phyloP scores from a whole-genome alignment of 2,329 filamentous ascomycete species.

The Huntiella savannae region DNA sequence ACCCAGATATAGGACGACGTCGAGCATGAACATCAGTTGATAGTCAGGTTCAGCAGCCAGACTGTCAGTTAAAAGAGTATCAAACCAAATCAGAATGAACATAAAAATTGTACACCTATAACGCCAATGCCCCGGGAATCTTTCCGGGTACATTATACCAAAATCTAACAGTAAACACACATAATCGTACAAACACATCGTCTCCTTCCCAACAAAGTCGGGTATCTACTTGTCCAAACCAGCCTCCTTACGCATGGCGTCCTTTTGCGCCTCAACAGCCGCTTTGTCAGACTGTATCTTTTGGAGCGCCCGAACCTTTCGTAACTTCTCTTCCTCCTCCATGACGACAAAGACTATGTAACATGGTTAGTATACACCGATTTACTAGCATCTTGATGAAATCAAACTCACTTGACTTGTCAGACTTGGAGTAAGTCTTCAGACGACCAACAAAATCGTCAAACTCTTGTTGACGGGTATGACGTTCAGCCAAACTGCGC shows the following conservation, averaged over 20 bases:
- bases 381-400: background rate
- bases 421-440: conserved; percentile 77
- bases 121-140: no score
- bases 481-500: conserved; percentile 60
- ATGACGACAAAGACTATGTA: conserved; percentile 31
- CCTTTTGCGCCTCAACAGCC: conserved; percentile 25
- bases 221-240: conserved; percentile 21
- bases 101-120: no score
- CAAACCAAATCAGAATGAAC: no score
- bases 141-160: no score
- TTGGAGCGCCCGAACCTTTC: conserved; percentile 20
- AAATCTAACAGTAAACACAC: no score
- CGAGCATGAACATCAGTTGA: background rate
- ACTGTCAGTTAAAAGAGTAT: background rate
- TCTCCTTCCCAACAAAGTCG: no score
- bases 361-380: background rate
- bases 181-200: no score
- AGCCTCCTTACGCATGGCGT: conserved; percentile 30
- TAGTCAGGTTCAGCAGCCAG: background rate
- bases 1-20: background rate
- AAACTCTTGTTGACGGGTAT: conserved; percentile 65
- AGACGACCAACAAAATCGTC: conserved; percentile 69
- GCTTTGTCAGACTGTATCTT: conserved; percentile 21
- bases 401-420: conserved; percentile 60
- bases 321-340: conserved; percentile 27